These are phyloP conservation scores for Parathielavia appendiculata DNA, from an alignment of 495 filamentous ascomycete species.

Conservation along the genomic window DNA sequence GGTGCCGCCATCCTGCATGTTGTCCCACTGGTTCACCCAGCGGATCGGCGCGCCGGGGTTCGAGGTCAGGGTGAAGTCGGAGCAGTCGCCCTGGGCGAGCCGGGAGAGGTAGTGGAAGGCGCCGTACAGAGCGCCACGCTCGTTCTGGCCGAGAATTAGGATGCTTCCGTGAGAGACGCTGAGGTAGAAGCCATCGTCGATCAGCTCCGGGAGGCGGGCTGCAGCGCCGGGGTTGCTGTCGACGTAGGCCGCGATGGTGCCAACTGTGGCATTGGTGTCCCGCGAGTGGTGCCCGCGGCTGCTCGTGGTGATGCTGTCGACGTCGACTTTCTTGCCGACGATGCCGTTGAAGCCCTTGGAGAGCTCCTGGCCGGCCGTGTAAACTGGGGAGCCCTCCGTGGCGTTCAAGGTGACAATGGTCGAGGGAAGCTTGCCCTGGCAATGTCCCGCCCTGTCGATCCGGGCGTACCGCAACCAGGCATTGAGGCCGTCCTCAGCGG, in stretches of 20 bases:
- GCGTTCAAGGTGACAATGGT: constrained; percentile 52
- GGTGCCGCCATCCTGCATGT: constrained; percentile 42
- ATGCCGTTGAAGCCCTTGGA: constrained; percentile 52
- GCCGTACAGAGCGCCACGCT: constrained; percentile 64
- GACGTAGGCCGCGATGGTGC: constrained; percentile 51
- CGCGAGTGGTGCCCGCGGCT: constrained; percentile 24
- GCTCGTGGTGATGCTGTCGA: constrained; percentile 20
- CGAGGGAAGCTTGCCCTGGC: constrained; percentile 36
- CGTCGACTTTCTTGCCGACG: constrained; percentile 41
- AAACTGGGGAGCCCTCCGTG: constrained; percentile 50
- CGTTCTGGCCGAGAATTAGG: constrained; percentile 61
- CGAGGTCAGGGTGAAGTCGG: constrained; percentile 46
- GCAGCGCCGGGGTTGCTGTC: constrained; percentile 19
- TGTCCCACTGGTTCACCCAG: constrained; percentile 73
- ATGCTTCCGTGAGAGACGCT: constrained; percentile 41
- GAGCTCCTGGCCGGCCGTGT: constrained; percentile 56
- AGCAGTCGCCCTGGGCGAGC: constrained; percentile 58
- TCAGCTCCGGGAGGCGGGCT: constrained; percentile 40
- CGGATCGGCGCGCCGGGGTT: constrained; percentile 60
- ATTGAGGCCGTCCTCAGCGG: constrained; percentile 54
- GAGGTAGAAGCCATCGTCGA: constrained; percentile 62
- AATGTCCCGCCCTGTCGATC: constrained; percentile 38
- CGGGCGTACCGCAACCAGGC: constrained; percentile 64
- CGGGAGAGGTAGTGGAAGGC: constrained; percentile 63
- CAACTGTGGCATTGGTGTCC: constrained; percentile 44